Evolutionary conservation across 768 basidiomycete genomes (phyloP).

Genomic region (Melanogaster broomeanus): DNA sequence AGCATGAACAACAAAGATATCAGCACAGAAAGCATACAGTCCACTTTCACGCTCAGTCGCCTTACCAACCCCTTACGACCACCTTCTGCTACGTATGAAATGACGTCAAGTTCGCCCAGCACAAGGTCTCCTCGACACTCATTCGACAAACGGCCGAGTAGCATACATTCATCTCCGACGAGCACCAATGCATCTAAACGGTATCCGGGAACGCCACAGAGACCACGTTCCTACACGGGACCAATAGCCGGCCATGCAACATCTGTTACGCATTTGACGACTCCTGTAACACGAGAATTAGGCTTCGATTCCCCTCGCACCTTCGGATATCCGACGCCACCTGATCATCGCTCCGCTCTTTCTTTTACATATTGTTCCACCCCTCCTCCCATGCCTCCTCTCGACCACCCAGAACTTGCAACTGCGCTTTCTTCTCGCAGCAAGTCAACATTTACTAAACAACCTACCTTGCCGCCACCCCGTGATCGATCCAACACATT

Average conservation of each 20-base stretch:
- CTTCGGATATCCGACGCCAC: conserved; percentile 41
- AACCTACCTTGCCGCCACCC: conserved; percentile 6
- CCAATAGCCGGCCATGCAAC: conserved; percentile 9
- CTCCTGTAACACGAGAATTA: conserved; percentile 24
- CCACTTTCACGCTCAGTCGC: conserved; percentile 20
- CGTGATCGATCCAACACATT: conserved; percentile 27
- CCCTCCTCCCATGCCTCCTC: conserved; percentile 56
- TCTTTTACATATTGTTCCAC: conserved; percentile 33
- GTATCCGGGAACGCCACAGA: conserved; percentile 27
- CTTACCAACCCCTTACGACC: conserved; percentile 17
- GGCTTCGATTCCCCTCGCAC: conserved; percentile 41
- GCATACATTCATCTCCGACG: conserved; percentile 32
- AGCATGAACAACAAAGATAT: conserved; percentile 6
- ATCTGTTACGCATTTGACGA: conserved; percentile 22
- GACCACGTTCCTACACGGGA: conserved; percentile 19
- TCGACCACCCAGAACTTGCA: conserved; percentile 42
- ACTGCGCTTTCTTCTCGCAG: conserved; percentile 21
- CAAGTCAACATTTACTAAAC: conserved; percentile 10
- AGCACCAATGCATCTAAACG: conserved; percentile 28
- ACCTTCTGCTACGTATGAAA: conserved; percentile 8
- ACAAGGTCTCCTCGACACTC: conserved; percentile 22
- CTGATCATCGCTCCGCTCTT: conserved; percentile 17
- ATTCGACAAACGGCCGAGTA: conserved; percentile 15
- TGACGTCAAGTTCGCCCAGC: conserved; percentile 8
- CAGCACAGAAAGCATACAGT: conserved; percentile 17